Conservation (phyloP, 1,139 yeast genomes). For the Barnettozyma hawaiiensis region DNA sequence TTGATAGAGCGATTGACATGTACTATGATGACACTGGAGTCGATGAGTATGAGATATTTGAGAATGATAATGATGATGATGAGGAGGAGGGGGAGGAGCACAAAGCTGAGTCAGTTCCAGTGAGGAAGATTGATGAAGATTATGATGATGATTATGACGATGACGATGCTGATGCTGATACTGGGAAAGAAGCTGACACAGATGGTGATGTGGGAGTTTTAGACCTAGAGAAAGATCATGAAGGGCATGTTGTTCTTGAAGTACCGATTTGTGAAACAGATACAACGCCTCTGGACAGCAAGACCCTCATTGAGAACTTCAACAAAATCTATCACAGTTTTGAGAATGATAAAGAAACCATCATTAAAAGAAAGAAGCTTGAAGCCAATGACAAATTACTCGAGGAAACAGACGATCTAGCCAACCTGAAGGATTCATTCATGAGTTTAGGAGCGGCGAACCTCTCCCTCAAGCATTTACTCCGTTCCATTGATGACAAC, state of each 20-base stretch:
- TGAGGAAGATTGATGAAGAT: constrained; percentile 32
- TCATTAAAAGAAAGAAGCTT: constrained; percentile 68
- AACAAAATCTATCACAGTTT: constrained; percentile 73
- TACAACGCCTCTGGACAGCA: constrained; percentile 22
- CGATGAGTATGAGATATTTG: constrained; percentile 25
- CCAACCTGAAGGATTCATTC: constrained; percentile 21
- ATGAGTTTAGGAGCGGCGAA: constrained; percentile 77
- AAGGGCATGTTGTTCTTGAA: constrained; percentile 27
- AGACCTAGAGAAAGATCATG: constrained; percentile 15
- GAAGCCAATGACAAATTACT: constrained; percentile 76
- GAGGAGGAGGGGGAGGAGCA: constrained; percentile 4
- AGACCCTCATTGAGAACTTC: constrained; percentile 38
- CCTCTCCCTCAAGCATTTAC: constrained; percentile 71
- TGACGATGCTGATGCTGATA: constrained; percentile 10
- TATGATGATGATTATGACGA: constrained; percentile 25
- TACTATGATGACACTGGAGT: constrained; percentile 32
- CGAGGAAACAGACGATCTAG: constrained; percentile 29
- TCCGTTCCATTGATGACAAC: constrained; percentile 71
- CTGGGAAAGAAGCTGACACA: constrained; percentile 27
- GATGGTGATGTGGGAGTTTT: constrained; percentile 17
- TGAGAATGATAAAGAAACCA: constrained; percentile 76
- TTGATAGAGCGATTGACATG: constrained; percentile 68
- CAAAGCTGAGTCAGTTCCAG: not conserved
- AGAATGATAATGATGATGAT: no score
- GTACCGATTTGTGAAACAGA: constrained; percentile 25